Base-by-base conservation (phyloP, 208 protist genomes). In the Acanthamoeba sp. region DNA sequence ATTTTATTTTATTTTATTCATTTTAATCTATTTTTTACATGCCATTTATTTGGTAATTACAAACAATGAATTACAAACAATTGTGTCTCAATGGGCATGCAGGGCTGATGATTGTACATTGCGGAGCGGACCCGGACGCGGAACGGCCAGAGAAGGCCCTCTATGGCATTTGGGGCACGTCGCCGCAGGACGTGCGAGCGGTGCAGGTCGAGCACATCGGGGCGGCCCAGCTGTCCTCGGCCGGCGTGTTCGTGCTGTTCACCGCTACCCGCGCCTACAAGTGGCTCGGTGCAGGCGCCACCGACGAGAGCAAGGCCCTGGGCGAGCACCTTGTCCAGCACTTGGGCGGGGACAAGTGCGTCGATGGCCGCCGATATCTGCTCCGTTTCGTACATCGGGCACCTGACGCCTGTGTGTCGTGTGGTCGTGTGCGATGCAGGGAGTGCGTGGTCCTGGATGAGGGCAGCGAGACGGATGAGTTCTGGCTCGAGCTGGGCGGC, bases 241-340 rank as follows among this genome's bases (percentile, higher is more conserved):
- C 36, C n/a, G 95, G 91, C 73, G 73, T 80, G 76, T 96, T 96
- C 66, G 45, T 96, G 27, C 55, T 96, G 36, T 50, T 85, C 24
- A 89, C 94, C 57, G 71, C 92, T 7, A 24, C 34, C 18, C 38
- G 36, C 38, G 40, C n/a, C 48, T 94, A 38, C 50, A 73, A 95
- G 50, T 96, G 95, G 95, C 14, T 48, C 22, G 95, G 95, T 71
- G 18, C 6, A 1, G 73, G 52, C 29, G 10, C 94, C 69, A 93
- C 38, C n/a, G 80, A 91, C 2, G 73, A 38, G 34, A 80, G 93
- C 59, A 29, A 55, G 62, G n/a, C 32, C 29, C 14, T 90, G 42
- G 24, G 27, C 55, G 82, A 90, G 24, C 55, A 90, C 34, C 27
- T 90, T 24, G 82, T 66, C 82, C 55, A 57, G 45, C 82, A 90